These are phyloP conservation scores for Pyrenophora tritici-repentis DNA, from an alignment of 2,329 filamentous ascomycete species.

Conservation along the genomic window DNA sequence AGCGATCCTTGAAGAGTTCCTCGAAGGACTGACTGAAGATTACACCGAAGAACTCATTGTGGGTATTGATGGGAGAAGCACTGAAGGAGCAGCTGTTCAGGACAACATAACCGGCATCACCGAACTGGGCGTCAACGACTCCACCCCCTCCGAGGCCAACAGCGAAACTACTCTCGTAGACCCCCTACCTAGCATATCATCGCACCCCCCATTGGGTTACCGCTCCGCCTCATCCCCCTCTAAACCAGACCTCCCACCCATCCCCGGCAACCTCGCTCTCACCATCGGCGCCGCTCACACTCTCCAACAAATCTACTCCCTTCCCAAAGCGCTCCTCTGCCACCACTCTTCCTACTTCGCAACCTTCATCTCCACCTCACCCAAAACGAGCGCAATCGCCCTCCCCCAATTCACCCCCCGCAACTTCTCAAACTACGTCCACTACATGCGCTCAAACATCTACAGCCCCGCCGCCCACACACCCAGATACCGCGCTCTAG, in stretches of 20 bases:
- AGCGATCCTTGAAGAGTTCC: not conserved
- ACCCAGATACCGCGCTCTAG: conserved; percentile 13
- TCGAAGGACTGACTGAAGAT: not conserved
- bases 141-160: not conserved
- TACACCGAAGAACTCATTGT: too few species aligned
- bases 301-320: conserved; percentile 14
- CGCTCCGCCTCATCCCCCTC: not conserved
- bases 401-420: conserved; percentile 3
- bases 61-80: too few species aligned
- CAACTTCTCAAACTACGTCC: conserved; percentile 24
- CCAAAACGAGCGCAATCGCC: not conserved
- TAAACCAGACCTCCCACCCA: not conserved
- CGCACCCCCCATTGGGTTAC: not conserved
- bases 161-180: not conserved
- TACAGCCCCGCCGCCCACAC: conserved; percentile 16
- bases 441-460: conserved; percentile 24
- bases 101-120: too few species aligned
- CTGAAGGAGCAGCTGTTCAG: too few species aligned
- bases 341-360: conserved; percentile 13
- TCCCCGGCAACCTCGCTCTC: conserved; percentile 8
- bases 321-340: conserved; percentile 11
- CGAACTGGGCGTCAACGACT: too few species aligned
- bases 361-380: not conserved
- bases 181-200: not conserved
- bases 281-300: conserved; percentile 6